Percentiles rank a stretch among this genome's conserved stretches.
Conservation (phyloP, 2,329 filamentous ascomycete genomes). For the Mollisiaceae sp. region DNA sequence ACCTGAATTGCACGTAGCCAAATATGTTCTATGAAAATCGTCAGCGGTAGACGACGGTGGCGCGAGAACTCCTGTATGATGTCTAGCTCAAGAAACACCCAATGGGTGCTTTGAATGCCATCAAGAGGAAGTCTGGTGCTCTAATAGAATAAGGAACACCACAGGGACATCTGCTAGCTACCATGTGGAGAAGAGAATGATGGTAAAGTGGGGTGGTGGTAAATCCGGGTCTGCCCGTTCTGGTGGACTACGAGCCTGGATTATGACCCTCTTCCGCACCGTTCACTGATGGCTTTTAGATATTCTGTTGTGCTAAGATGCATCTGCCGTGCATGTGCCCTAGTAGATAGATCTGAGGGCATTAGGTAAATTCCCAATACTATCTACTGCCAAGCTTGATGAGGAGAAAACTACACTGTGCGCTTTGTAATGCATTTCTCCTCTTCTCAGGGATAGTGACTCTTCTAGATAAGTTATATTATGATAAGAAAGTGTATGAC, state of each 20-base stretch:
- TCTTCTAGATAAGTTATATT: constrained; percentile 14
- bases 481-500: neutral
- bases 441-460: constrained; percentile 7
- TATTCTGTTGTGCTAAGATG: neutral
- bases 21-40: neutral
- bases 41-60: neutral
- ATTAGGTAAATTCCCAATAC: neutral
- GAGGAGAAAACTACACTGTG: constrained; percentile 1
- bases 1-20: neutral
- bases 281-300: neutral
- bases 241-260: constrained; percentile 4
- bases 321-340: neutral
- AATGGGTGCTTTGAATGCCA: neutral
- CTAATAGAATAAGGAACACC: neutral
- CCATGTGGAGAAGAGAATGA: neutral
- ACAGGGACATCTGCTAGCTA: too few relatives aligned
- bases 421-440: neutral
- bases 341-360: constrained; percentile 10
- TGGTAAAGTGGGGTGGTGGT: neutral
- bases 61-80: neutral
- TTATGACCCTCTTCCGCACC: neutral
- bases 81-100: neutral
- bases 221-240: constrained; percentile 4
- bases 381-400: neutral
- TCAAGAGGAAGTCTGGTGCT: neutral